Evolutionary conservation across 192 early-diverging fungal genomes (phyloP).

Genomic region (Podila verticillata): DNA sequence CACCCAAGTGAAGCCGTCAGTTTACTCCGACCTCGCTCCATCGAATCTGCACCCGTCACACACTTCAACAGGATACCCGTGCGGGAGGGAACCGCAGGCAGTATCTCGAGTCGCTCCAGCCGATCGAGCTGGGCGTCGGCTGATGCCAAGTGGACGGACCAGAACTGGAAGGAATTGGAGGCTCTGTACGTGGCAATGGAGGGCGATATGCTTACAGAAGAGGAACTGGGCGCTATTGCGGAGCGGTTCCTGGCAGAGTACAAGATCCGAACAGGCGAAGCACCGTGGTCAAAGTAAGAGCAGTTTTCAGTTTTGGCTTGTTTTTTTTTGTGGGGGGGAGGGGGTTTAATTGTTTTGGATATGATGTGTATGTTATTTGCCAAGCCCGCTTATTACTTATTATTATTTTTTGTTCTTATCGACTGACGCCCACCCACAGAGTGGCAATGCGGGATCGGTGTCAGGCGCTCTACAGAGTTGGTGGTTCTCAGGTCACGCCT

Average conservation of each 20-base stretch:
- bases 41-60: too few relatives aligned
- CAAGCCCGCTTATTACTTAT: too few relatives aligned
- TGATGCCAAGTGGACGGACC: conserved; percentile 13
- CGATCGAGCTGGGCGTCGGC: not conserved
- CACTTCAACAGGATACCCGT: not conserved
- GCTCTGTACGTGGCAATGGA: conserved; percentile 11
- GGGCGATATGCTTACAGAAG: conserved; percentile 15
- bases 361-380: too few relatives aligned
- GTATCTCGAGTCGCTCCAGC: not conserved
- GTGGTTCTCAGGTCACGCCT: not conserved
- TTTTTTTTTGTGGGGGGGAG: too few relatives aligned
- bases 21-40: conserved; percentile 13
- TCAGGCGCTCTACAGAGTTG: conserved; percentile 21
- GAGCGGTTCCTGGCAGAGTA: conserved; percentile 24
- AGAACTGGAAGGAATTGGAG: conserved; percentile 35
- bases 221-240: conserved; percentile 8
- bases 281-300: conserved; percentile 29
- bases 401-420: too few relatives aligned
- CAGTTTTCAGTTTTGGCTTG: too few relatives aligned
- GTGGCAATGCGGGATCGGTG: conserved; percentile 27
- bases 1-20: not conserved
- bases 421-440: not conserved
- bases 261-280: conserved; percentile 5
- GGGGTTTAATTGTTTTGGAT: too few relatives aligned
- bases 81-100: not conserved